Conservation (phyloP, 2,329 filamentous ascomycete species). For the Dichotomopilus funicola region DNA sequence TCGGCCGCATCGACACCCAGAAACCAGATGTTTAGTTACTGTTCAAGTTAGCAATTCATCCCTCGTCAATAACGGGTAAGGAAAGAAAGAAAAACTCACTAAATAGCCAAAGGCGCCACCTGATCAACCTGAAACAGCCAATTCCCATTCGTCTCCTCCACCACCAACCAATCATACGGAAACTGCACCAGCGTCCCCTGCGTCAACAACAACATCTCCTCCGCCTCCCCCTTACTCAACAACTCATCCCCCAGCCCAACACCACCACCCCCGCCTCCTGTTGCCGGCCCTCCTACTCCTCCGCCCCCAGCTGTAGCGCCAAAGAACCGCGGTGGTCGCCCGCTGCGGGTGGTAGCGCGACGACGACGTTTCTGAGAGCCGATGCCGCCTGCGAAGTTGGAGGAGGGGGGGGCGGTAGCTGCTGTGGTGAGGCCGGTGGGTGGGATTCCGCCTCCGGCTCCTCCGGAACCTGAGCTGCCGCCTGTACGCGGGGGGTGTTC, state of each 20-base stretch:
- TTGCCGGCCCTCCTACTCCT: no score
- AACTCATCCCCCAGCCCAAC: constrained; percentile 55
- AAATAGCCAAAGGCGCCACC: constrained; percentile 93
- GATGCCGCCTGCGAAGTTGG: no score
- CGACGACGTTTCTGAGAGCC: constrained; percentile 56
- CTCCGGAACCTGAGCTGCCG: constrained; percentile 9
- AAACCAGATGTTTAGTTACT: no score
- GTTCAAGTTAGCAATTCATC: no score
- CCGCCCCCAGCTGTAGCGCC: constrained; percentile 35
- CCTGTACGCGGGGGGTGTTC: constrained; percentile 38
- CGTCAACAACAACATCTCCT: constrained; percentile 71
- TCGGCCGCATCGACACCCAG: no score
- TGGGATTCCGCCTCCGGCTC: no score
- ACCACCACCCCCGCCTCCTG: no score
- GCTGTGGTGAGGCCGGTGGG: no score
- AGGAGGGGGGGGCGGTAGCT: no score
- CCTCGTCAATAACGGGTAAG: no score
- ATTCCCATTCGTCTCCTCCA: constrained; percentile 86
- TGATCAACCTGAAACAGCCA: constrained; percentile 97
- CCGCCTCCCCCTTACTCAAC: constrained; percentile 67
- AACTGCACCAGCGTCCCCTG: constrained; percentile 88
- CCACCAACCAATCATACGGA: constrained; percentile 91
- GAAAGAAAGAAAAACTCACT: no score
- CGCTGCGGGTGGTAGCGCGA: constrained; percentile 64
- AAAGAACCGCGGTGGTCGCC: constrained; percentile 49